These are phyloP conservation scores for Cyberlindnera suaveolens DNA, from an alignment of 805 yeast genomes.

Conservation along the genomic window DNA sequence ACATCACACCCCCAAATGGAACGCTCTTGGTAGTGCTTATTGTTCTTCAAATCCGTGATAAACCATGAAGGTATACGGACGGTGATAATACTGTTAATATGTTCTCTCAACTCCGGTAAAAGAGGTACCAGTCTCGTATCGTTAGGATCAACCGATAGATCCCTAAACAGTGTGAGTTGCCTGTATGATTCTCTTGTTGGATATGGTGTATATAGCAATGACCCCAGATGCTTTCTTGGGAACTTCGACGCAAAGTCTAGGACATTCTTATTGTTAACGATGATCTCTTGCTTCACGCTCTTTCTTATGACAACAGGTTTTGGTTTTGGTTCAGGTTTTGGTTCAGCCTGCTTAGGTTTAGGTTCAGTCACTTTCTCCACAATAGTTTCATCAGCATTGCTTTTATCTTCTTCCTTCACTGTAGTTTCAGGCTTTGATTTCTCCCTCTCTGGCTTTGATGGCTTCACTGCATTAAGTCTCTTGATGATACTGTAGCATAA, in stretches of 20 bases:
- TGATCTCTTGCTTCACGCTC: conserved; percentile 7
- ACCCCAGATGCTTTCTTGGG: conserved; percentile 44
- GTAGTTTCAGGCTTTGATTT: neutral
- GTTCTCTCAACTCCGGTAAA: conserved; percentile 28
- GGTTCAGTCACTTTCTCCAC: neutral
- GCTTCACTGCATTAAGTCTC: conserved; percentile 21
- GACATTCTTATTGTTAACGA: conserved; percentile 35
- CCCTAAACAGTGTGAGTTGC: conserved; percentile 11
- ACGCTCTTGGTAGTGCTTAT: conserved; percentile 17
- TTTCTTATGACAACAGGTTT: neutral
- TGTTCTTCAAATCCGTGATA: conserved; percentile 20
- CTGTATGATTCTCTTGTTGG: conserved; percentile 40
- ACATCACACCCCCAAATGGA: conserved; percentile 88
- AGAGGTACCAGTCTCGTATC: conserved; percentile 16
- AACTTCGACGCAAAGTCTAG: conserved; percentile 34
- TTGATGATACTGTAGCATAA: conserved; percentile 25
- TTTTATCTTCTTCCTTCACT: neutral
- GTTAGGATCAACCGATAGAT: conserved; percentile 1
- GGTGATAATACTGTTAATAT: conserved; percentile 35
- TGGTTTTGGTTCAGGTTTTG: neutral
- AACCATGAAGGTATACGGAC: conserved; percentile 24
- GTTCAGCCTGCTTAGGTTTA: neutral
- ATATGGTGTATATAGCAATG: conserved; percentile 49
- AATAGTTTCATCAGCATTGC: conserved; percentile 1
- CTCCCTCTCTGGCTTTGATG: conserved; percentile 2